Base-by-base conservation (phyloP, 2,329 filamentous ascomycete genomes). In the Phialophora chinensis region DNA sequence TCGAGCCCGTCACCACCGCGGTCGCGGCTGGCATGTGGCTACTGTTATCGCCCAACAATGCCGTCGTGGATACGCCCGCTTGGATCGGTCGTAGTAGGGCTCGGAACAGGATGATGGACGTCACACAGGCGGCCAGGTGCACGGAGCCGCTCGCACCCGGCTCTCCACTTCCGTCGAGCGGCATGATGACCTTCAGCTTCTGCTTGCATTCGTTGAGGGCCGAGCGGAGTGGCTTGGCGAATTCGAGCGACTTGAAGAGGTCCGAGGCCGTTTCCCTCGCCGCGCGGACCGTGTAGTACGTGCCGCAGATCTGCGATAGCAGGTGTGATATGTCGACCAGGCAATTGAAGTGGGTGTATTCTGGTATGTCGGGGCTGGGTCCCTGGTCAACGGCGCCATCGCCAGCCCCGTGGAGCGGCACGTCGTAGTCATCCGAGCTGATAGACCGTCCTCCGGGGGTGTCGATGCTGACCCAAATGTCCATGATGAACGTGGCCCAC, bases 401-500 rank as follows among this genome's bases (percentile, higher is more conserved):
- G 10, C 14, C 31, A 8, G n/a, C 5, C n/a, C 31, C 44, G 23
- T 38, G 58, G 20, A 57, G 38, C n/a, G 27, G 58, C 25, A 61
- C 63, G n/a, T 66, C 63, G 47, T 66, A 66, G 52, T 66, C 64
- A 17, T 62, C 42, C 3, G 47, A n/a, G 35, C 20, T 11, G 11
- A 66, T 62, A 7, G 64, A 62, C 20, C 59, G 64, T 1, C 64
- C 64, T n/a, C 64, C 64, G 3, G 64, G 64, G 29, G 59, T 62
- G n/a, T 66, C 64, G 12, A 66, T 31, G 35, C 64, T 66, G n/a
- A 66, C 79, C 82, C 82, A 84, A n/a, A 77, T 76, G 62, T 84
- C 82, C 0, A 77, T 75, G 3, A 77, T 69, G 53, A 78, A 81
- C 0, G 77, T 76, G 0, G 78, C 79, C 81, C 81, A 84, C 81